Percentiles rank a stretch among this genome's conserved stretches.
phyloP scores from a whole-genome alignment of 2,329 filamentous ascomycete genomes.

The Aspergillus carbonarius region DNA sequence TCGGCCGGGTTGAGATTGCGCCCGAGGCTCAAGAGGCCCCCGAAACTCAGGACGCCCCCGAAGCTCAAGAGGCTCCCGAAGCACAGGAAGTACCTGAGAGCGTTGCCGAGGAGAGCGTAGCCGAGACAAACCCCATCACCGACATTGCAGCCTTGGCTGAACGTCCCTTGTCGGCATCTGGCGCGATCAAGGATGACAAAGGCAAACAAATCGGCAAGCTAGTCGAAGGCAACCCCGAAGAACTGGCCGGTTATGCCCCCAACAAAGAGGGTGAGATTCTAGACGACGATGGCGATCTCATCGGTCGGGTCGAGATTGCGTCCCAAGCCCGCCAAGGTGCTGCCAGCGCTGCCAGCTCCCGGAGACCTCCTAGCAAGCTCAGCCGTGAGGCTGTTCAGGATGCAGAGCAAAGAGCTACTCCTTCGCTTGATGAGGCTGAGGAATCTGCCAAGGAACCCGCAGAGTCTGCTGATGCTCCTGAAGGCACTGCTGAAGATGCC shows the following conservation, averaged over 20 bases:
- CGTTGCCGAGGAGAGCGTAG: not conserved
- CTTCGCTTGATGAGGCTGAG: no score
- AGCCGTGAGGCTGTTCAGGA: conserved; percentile 48
- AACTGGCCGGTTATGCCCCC: conserved; percentile 41
- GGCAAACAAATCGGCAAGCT: conserved; percentile 41
- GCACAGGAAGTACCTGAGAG: conserved; percentile 31
- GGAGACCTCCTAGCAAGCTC: conserved; percentile 25
- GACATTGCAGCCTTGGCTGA: conserved; percentile 38
- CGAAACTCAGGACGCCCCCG: conserved; percentile 3
- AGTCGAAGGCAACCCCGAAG: conserved; percentile 41
- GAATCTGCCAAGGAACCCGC: no score
- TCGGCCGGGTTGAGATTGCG: conserved; percentile 39
- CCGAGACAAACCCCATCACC: not conserved
- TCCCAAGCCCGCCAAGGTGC: conserved; percentile 41
- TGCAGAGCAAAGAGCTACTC: conserved; percentile 51
- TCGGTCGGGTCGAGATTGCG: conserved; percentile 37
- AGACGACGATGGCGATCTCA: conserved; percentile 36
- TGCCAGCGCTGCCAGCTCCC: conserved; percentile 21
- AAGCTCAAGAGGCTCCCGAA: conserved; percentile 21
- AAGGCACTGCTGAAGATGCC: no score
- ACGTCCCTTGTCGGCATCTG: conserved; percentile 52
- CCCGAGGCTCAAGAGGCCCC: conserved; percentile 36
- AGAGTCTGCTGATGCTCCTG: no score
- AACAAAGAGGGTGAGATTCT: conserved; percentile 38
- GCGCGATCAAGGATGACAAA: conserved; percentile 50